Evolutionary conservation across 1,284 basidiomycete species (phyloP).

Genomic region (Anthracocystis setariae): DNA sequence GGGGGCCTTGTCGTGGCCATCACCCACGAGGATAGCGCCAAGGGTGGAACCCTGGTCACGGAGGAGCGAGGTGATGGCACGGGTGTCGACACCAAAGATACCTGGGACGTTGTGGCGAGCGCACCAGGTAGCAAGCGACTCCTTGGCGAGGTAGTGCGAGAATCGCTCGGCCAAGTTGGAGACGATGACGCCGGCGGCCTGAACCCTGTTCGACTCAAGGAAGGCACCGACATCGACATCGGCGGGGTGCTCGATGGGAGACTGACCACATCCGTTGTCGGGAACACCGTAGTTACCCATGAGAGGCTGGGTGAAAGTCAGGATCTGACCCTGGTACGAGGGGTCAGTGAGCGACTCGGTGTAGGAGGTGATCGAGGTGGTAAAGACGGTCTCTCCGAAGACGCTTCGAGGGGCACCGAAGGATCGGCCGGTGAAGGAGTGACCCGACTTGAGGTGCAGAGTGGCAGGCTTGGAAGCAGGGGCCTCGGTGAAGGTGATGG

Average conservation of each 20-base stretch:
- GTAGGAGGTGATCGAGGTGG: constrained; percentile 98
- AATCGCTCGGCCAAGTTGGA: constrained; percentile 93
- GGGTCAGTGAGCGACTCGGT: constrained; percentile 99
- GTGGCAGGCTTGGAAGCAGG: constrained; percentile 75
- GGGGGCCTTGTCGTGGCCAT: constrained; percentile 75
- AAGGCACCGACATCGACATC: constrained; percentile 69
- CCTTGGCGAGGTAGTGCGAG: constrained; percentile 92
- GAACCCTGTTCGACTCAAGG: constrained; percentile 87
- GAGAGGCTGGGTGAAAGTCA: constrained; percentile 97
- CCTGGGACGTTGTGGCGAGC: constrained; percentile 88
- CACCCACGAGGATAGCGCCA: constrained; percentile 86
- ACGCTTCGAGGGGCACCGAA: constrained; percentile 89
- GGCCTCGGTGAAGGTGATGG: constrained; percentile 59
- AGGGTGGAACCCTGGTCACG: constrained; percentile 98
- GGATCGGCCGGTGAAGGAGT: constrained; percentile 86
- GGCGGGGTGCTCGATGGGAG: constrained; percentile 71
- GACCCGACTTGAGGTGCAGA: constrained; percentile 91
- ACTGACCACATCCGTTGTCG: constrained; percentile 71
- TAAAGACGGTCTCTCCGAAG: constrained; percentile 98
- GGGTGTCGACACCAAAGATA: constrained; percentile 95
- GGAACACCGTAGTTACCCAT: constrained; percentile 99
- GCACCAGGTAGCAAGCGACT: constrained; percentile 94
- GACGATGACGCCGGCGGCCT: constrained; percentile 92
- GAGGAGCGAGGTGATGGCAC: constrained; percentile 90
- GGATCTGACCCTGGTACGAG: constrained; percentile 95